Percentiles rank a stretch among this genome's conserved stretches.
phyloP scores from a whole-genome alignment of 2,329 filamentous ascomycete species.

The Elsinoe ampelina region DNA sequence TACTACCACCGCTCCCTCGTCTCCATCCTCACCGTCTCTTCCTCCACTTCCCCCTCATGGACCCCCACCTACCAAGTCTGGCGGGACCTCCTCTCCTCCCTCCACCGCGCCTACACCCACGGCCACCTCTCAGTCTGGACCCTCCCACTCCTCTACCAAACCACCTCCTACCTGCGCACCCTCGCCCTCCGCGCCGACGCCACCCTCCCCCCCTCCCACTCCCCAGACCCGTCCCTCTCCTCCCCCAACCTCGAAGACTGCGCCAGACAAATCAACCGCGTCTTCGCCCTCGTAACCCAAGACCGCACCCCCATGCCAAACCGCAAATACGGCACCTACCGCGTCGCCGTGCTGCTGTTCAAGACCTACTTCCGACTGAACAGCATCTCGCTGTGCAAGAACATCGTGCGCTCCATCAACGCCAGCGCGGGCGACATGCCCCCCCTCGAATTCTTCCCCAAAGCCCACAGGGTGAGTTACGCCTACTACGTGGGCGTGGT shows the following conservation, averaged over 20 bases:
- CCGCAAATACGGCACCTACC: slow-evolving; percentile 96
- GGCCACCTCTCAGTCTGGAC: slow-evolving; percentile 79
- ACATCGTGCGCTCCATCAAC: slow-evolving; percentile 73
- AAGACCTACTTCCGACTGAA: slow-evolving; percentile 94
- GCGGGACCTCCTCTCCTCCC: slow-evolving; percentile 69
- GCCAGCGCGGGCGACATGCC: slow-evolving; percentile 74
- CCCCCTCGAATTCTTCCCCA: slow-evolving; percentile 67
- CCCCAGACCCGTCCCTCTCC: background rate
- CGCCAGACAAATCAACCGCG: slow-evolving; percentile 78
- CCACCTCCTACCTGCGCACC: slow-evolving; percentile 73
- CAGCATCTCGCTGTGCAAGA: slow-evolving; percentile 79
- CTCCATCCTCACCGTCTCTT: slow-evolving; percentile 54
- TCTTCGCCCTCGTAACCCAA: slow-evolving; percentile 63
- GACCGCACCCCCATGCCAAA: slow-evolving; percentile 9
- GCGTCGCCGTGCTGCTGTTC: slow-evolving; percentile 87
- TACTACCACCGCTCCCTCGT: slow-evolving; percentile 76
- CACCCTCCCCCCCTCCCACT: background rate
- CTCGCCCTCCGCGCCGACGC: slow-evolving; percentile 87
- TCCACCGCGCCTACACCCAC: slow-evolving; percentile 74
- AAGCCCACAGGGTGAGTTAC: slow-evolving; percentile 86
- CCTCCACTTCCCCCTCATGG: slow-evolving; percentile 51
- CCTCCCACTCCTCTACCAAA: slow-evolving; percentile 78
- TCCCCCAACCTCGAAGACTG: slow-evolving; percentile 69
- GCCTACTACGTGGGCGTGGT: slow-evolving; percentile 93
- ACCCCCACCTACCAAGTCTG: slow-evolving; percentile 77